These are phyloP conservation scores for Cercophora sp. DNA, from an alignment of 495 filamentous ascomycete species.

Conservation along the genomic window DNA sequence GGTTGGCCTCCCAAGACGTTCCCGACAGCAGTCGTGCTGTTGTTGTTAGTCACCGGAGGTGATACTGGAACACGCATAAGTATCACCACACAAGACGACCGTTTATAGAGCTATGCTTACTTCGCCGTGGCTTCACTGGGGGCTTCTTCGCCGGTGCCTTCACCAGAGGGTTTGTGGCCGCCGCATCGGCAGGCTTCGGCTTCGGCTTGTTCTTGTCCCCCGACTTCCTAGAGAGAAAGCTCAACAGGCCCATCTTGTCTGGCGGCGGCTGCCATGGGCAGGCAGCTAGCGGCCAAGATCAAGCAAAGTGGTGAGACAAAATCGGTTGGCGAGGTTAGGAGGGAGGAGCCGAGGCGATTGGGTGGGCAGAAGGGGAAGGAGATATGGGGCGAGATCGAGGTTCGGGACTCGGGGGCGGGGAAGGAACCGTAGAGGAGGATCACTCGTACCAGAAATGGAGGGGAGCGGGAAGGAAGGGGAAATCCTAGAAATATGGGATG, in stretches of 20 bases:
- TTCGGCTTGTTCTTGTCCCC: conserved; percentile 26
- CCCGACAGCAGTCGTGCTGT: conserved; percentile 5
- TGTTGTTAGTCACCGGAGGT: conserved; percentile 28
- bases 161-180: no score
- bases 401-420: not conserved
- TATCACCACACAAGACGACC: no score
- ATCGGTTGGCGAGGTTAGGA: not conserved
- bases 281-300: no score
- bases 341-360: not conserved
- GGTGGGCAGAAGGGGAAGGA: not conserved
- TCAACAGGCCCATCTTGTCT: conserved; percentile 41
- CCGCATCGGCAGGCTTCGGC: conserved; percentile 27
- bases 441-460: not conserved
- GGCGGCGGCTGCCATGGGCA: conserved; percentile 21
- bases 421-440: not conserved
- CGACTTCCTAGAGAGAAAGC: conserved; percentile 34
- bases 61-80: no score
- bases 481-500: conserved; percentile 2
- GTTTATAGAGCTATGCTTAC: no score
- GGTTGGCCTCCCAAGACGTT: no score
- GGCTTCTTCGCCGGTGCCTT: no score
- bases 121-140: no score
- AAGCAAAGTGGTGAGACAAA: not conserved
- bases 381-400: not conserved
- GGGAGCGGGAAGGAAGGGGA: conserved; percentile 5